Evolutionary conservation across 2,329 filamentous ascomycete species (phyloP), one percentile per base, ranked within the genome.

Genomic region (Seiridium unicorne): DNA sequence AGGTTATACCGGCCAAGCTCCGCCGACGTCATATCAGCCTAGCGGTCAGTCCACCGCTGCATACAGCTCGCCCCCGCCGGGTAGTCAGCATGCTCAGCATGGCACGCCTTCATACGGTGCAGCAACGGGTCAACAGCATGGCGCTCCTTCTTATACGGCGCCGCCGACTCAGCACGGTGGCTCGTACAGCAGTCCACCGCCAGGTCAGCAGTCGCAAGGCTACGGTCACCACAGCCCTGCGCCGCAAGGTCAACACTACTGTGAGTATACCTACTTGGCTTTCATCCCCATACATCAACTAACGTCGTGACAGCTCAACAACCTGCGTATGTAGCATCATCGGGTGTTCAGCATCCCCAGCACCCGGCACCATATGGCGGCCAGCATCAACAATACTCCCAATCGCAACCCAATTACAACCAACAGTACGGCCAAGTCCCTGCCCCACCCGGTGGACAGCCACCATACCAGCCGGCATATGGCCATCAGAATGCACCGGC

Each of bases 1-100:
- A 49, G 79, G 80, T 44, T 91, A 90, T 71, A 81, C 77, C 62
- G 88, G 87, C 59, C 79, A 84, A 60, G 85, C 87, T 44, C 89
- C 89, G 10, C 83, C 85, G n/a, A 73, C 81, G 11, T 81, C 84
- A 5, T 89, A 89, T 70, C 83, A 87, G 66, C 74, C 79, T 35
- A 66, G 71, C 55, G 66, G 57, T 57, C 60, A 64, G 53, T 63
- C 72, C 51, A 64, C 70, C 38, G 58, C 67, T 42, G 59, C 73
- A 49, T 72, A 73, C 58, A 69, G 64, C 61, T 68, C 72, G 11
- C 66, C 72, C 10, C 59, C 66, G n/a, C 62, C 68, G 40, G 64
- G 65, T 47, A 35, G 32, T 55, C 64, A 67, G 63, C 67, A 55
- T 67, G 64, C 57, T 42, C 69, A 71, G 57, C 60, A 61, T 42